Evolutionary conservation across 192 early-diverging fungal species (phyloP), one percentile per base, ranked within the genome.

Genomic region (Coemansia sp.): DNA sequence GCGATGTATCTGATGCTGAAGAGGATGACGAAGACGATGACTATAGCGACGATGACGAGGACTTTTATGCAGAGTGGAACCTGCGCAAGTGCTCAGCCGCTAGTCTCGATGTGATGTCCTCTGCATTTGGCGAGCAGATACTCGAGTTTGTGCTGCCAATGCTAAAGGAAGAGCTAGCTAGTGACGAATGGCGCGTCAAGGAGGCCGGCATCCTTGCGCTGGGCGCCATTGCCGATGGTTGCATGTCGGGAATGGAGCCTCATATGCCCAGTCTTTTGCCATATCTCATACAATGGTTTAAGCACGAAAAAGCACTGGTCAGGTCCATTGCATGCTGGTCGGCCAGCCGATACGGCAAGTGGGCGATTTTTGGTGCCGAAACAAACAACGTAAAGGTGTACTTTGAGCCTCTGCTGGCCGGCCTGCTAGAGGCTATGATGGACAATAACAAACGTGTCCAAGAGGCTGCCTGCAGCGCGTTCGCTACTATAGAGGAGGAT

Each of bases 321-420:
- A 89, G 95, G 51, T 92, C 94, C 22, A 99, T 99, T 72, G 91
- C 98, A 8, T 99, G 98, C 82, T 99, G 98, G 98, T 94, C 98
- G 28, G 82, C 97, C 51, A 92, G 94, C 53, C 89, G 98, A 54
- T 99, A 97, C 71, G 85, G 89, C 26, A 83, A 85, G 51, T 97
- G 95, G 95, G 84, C 86, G 53, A 71, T 85, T 56, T 76, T 83
- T 67, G 78, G 83, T 22, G 69, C 78, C 44, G 85, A 83, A 65
- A 57, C 82, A 16, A 87, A 84, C 65, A 80, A 81, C 59, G 54
- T 83, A 25, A 79, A 85, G 41, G 78, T 82, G 44, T 95, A 93
- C 72, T 93, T 98, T 69, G 85, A 90, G 56, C 95, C 96, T 18
- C 72, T 95, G 52, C 83, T 97, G 34, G 86, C 88, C 48, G 88